Evolutionary conservation across 352 stramenopile genomes (phyloP).

Genomic region (Phytophthora pinifolia): DNA sequence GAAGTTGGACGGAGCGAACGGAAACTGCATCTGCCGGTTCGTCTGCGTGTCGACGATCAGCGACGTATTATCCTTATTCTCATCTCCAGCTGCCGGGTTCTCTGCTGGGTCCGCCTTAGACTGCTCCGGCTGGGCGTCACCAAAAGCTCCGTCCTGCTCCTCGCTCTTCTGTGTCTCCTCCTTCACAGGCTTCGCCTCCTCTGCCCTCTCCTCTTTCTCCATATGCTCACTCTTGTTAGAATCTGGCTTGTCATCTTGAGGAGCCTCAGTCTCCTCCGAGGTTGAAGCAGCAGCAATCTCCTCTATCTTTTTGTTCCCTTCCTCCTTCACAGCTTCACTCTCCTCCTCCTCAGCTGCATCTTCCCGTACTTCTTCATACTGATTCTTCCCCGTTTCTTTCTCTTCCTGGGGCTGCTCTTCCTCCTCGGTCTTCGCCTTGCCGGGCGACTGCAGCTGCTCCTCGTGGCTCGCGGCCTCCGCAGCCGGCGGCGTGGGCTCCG

Average conservation of each 20-base stretch:
- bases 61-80: neutral
- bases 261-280: slow-evolving; percentile 1
- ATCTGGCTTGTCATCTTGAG: slow-evolving; percentile 1
- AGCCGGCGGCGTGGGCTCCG: slow-evolving; percentile 9
- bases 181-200: neutral
- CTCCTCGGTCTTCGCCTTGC: slow-evolving; percentile 1
- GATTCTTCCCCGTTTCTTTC: neutral
- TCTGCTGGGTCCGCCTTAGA: neutral
- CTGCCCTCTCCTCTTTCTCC: neutral
- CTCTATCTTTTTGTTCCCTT: too few relatives aligned
- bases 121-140: neutral
- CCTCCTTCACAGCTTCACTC: slow-evolving; percentile 3
- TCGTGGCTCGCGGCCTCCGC: slow-evolving; percentile 3
- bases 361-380: neutral
- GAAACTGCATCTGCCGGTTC: slow-evolving; percentile 44
- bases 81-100: neutral
- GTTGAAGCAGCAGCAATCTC: neutral
- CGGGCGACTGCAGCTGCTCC: slow-evolving; percentile 6
- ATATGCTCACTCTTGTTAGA: neutral
- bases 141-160: neutral
- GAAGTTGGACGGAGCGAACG: slow-evolving; percentile 65
- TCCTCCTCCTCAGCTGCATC: neutral
- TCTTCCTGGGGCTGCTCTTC: neutral
- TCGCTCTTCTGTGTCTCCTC: slow-evolving; percentile 2
- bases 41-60: slow-evolving; percentile 21